Evolutionary conservation across 345 rosid species (phyloP).

Genomic region (Firmiana major): DNA sequence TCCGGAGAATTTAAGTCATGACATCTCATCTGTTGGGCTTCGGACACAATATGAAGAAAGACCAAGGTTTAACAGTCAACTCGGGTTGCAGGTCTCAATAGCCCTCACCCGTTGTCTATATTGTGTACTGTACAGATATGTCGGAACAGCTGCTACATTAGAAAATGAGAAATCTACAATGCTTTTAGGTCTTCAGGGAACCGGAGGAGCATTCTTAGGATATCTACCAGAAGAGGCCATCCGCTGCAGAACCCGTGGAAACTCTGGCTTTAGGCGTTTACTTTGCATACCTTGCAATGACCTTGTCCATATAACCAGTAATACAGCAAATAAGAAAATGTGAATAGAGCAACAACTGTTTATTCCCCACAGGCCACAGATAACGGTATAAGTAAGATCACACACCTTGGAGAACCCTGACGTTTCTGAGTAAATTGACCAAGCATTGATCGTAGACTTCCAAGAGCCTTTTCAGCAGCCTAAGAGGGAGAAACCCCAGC

Average conservation of each 20-base stretch:
- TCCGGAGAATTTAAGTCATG: not conserved
- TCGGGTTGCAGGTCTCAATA: not conserved
- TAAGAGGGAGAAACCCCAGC: slow-evolving; percentile 17
- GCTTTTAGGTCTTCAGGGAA: slow-evolving; percentile 35
- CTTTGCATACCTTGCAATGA: slow-evolving; percentile 55
- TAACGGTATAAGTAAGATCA: not conserved
- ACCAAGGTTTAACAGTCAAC: not conserved
- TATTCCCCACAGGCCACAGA: not conserved
- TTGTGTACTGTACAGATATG: slow-evolving; percentile 12
- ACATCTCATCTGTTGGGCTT: not conserved
- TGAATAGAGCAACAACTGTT: not conserved
- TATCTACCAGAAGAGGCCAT: slow-evolving; percentile 80
- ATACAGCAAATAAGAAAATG: slow-evolving; percentile 3
- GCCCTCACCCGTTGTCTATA: slow-evolving; percentile 5
- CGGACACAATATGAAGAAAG: not conserved
- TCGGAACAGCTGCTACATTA: slow-evolving; percentile 7
- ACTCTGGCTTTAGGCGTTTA: slow-evolving; percentile 75
- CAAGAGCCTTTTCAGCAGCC: slow-evolving; percentile 96
- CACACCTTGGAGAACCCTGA: slow-evolving; percentile 81
- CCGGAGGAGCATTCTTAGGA: slow-evolving; percentile 42
- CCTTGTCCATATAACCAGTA: slow-evolving; percentile 32
- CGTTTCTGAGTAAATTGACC: slow-evolving; percentile 66
- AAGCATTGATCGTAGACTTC: slow-evolving; percentile 51
- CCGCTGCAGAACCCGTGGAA: slow-evolving; percentile 57
- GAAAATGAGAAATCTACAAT: not conserved